phyloP scores from a whole-genome alignment of 2,329 filamentous ascomycete species.

The Aspergillus brasiliensis region DNA sequence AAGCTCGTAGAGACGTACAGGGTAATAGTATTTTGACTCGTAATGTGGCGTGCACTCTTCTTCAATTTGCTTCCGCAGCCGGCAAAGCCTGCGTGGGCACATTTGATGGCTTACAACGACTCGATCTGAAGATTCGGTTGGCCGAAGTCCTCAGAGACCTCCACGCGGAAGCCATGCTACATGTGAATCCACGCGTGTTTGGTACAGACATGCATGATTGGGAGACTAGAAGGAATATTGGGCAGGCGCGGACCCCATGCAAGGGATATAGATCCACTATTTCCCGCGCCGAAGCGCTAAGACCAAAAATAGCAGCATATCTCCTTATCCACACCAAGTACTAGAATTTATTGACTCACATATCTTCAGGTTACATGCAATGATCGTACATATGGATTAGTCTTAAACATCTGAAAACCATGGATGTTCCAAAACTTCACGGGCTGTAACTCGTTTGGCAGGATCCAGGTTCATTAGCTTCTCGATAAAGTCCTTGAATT shows the following conservation, averaged over 20 bases:
- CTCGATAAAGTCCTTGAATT: conserved; percentile 32
- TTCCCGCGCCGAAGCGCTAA: too few relatives aligned
- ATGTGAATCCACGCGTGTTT: too few relatives aligned
- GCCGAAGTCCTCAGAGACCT: background rate
- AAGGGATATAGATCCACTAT: background rate
- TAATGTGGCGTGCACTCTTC: conserved; percentile 20
- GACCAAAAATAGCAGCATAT: too few relatives aligned
- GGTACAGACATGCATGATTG: background rate
- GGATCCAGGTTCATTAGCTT: conserved; percentile 34
- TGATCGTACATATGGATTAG: background rate
- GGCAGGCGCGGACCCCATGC: background rate
- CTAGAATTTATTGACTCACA: too few relatives aligned
- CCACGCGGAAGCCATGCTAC: background rate
- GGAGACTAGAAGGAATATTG: background rate
- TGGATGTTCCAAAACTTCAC: conserved; percentile 31
- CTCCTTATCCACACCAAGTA: too few relatives aligned
- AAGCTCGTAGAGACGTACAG: conserved; percentile 19
- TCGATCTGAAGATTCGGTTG: background rate
- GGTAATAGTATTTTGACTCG: conserved; percentile 19
- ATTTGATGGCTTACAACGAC: conserved; percentile 6
- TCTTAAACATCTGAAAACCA: conserved; percentile 24
- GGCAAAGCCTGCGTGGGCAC: conserved; percentile 12
- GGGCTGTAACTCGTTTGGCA: conserved; percentile 29
- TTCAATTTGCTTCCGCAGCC: conserved; percentile 9
- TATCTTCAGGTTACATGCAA: too few relatives aligned